Evolutionary conservation across 345 rosid species (phyloP), one percentile per base, ranked within the genome.

Genomic region (Hypericum androsaemum): DNA sequence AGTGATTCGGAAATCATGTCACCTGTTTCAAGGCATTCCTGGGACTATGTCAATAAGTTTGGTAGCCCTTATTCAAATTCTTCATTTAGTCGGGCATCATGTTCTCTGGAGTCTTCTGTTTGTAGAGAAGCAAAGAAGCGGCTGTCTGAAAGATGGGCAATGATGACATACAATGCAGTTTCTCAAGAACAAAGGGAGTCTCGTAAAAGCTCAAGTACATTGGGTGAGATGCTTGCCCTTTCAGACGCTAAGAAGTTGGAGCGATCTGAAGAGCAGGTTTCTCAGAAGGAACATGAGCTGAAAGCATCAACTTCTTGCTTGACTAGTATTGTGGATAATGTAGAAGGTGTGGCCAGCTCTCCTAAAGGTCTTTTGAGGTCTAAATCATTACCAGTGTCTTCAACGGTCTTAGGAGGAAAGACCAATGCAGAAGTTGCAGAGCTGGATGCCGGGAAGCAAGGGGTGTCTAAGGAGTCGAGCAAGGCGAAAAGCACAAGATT

Each of bases 181-280:
- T 69, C 70, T 51, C 79, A 65, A 22, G 83, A 78, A 52, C 84
- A 64, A 36, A 75, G 70, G 44, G 66, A 56, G 54, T 53, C 65
- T 53, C 61, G 71, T 54, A 79, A 72, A 70, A 77, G 81, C 69
- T 88, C 95, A 47, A 83, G 81, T 38, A 87, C 94, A 14, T 66
- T 88, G 63, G 97, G 99, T 7, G 97, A 88, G 69, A 88, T 94
- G 97, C 99, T 92, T 77, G 77, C 90, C 14, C 85, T 94, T 37
- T 77, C 82, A 43, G 87, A 81, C 66, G 51, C 69, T 3, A 83
- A 69, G 69, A 71, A 70, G 47, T 61, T 69, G 10, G 53, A 48
- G 37, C 68, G 47, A 59, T 56, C 65, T 48, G 80, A 71, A 54
- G 82, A 66, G 47, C 78, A 62, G 65, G 63, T 12, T 58, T 54